Conservation (phyloP, 805 yeast genomes). For the Saccharomycopsis vini region DNA sequence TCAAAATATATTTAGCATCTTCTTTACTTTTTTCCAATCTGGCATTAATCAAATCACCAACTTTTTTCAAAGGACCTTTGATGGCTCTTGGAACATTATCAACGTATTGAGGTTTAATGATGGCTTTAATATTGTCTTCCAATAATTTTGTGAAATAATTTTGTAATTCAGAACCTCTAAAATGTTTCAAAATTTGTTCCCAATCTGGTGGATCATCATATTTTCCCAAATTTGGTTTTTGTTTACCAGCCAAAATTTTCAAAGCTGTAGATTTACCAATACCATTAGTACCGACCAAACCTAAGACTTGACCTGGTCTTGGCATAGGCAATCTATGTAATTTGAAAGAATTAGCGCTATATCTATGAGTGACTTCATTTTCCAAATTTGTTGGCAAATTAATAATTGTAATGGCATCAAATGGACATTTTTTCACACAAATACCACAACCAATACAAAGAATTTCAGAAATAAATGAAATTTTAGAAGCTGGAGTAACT, state of each 20-base stretch:
- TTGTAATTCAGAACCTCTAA: constrained; percentile 96
- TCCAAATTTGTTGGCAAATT: constrained; percentile 95
- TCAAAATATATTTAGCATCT: constrained; percentile 54
- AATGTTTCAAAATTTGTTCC: constrained; percentile 84
- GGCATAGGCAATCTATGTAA: constrained; percentile 96
- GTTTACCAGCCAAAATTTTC: constrained; percentile 94
- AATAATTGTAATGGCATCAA: constrained; percentile 92
- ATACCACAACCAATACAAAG: constrained; percentile 99
- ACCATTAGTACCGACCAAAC: constrained; percentile 98
- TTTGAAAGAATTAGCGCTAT: constrained; percentile 95
- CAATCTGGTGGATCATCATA: constrained; percentile 96
- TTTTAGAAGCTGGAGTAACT: constrained; percentile 81
- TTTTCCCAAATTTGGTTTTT: constrained; percentile 91
- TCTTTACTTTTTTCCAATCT: constrained; percentile 63
- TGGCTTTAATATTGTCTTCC: constrained; percentile 92
- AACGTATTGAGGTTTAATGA: constrained; percentile 97
- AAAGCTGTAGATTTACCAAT: constrained; percentile 97
- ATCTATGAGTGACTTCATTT: constrained; percentile 88
- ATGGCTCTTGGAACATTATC: constrained; percentile 96
- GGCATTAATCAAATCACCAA: constrained; percentile 71
- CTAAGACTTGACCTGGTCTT: constrained; percentile 97
- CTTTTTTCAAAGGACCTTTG: constrained; percentile 80
- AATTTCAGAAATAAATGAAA: constrained; percentile 89
- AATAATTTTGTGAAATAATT: constrained; percentile 89
- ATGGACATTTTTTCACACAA: constrained; percentile 97